phyloP scores from a whole-genome alignment of 108 stramenopile species.

The Pelagomonas calceolata region DNA sequence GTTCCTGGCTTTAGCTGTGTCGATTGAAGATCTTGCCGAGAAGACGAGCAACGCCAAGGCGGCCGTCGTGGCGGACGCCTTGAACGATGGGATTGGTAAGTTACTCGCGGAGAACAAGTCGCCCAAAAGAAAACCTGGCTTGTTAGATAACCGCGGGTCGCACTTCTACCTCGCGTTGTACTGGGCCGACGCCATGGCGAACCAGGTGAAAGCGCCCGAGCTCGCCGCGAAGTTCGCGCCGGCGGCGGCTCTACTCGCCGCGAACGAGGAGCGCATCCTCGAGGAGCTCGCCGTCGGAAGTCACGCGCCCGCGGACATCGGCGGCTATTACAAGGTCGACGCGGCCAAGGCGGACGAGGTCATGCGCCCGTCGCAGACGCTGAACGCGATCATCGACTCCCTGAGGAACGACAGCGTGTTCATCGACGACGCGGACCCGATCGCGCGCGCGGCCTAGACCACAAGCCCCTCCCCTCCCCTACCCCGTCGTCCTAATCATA shows the following conservation, averaged over 20 bases:
- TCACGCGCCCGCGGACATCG: slow-evolving; percentile 69
- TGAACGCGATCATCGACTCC: slow-evolving; percentile 50
- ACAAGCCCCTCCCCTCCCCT: too few species aligned
- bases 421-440: too few species aligned
- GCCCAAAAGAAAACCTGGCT: slow-evolving; percentile 71
- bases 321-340: slow-evolving; percentile 78
- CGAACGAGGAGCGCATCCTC: slow-evolving; percentile 60
- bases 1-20: slow-evolving; percentile 53
- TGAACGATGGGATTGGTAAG: slow-evolving; percentile 74
- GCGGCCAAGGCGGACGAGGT: slow-evolving; percentile 51
- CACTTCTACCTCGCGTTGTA: slow-evolving; percentile 79
- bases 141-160: slow-evolving; percentile 85
- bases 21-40: slow-evolving; percentile 44
- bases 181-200: slow-evolving; percentile 72
- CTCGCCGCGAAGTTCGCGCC: slow-evolving; percentile 61
- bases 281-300: slow-evolving; percentile 69
- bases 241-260: slow-evolving; percentile 55
- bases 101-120: slow-evolving; percentile 70
- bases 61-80: slow-evolving; percentile 54
- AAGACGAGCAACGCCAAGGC: slow-evolving; percentile 53
- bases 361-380: slow-evolving; percentile 69
- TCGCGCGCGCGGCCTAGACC: too few species aligned
- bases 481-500: too few species aligned
- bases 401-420: background rate
- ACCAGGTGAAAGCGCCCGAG: slow-evolving; percentile 25